A percentile compares a stretch with the other conserved stretches of the same genome.
Conservation (phyloP, 768 basidiomycete species). For the Mycena sanguinolenta region DNA sequence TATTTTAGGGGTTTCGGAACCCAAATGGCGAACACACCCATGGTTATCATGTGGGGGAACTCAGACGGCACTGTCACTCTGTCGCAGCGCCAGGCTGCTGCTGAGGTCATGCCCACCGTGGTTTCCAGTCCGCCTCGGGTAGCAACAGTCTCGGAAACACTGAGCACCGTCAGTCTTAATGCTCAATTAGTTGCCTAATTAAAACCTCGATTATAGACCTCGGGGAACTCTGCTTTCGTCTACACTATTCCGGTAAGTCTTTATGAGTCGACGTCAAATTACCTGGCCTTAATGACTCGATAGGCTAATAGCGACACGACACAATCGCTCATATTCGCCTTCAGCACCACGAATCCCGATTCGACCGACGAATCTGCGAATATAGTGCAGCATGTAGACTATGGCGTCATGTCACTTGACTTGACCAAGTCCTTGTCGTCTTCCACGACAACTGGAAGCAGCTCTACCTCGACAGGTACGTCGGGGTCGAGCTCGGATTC, state of each 20-base stretch:
- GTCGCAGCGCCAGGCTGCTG: constrained; percentile 70
- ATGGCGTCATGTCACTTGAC: constrained; percentile 58
- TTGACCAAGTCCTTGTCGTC: constrained; percentile 55
- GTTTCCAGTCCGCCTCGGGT: constrained; percentile 64
- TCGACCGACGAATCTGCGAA: constrained; percentile 59
- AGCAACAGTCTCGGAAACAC: constrained; percentile 55
- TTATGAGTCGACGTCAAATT: constrained; percentile 9
- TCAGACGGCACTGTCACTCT: constrained; percentile 71
- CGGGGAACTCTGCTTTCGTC: constrained; percentile 60
- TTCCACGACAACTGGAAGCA: constrained; percentile 15
- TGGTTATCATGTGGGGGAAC: constrained; percentile 85
- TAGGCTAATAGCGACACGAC: constrained; percentile 58
- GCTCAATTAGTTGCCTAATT: constrained; percentile 15
- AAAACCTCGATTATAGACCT: constrained; percentile 47
- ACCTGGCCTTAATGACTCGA: not conserved
- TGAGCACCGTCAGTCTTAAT: constrained; percentile 50
- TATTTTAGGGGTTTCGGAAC: constrained; percentile 68
- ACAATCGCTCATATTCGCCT: constrained; percentile 73
- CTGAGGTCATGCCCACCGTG: constrained; percentile 69
- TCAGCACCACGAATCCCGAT: constrained; percentile 61
- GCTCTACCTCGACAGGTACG: constrained; percentile 21
- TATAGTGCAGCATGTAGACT: constrained; percentile 62
- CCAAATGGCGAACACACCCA: constrained; percentile 67
- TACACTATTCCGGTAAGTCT: constrained; percentile 65
- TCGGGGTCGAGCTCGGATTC: not conserved